Conservation (phyloP, 2,329 filamentous ascomycete genomes). For the Dactylonectria estremocensis region DNA sequence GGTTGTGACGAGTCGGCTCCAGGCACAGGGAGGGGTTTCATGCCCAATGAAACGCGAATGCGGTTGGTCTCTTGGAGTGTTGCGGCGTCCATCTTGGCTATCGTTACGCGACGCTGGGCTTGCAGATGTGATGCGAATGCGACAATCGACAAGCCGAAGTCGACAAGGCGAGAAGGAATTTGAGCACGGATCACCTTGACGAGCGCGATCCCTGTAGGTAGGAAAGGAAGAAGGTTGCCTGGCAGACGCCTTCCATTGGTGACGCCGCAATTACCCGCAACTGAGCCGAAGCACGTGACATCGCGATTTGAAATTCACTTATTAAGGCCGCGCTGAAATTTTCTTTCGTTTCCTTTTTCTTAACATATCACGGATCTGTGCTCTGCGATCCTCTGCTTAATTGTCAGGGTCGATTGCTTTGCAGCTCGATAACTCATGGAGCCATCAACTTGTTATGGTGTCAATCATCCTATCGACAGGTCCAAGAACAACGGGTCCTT, state of each 20-base stretch:
- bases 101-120: constrained; percentile 13
- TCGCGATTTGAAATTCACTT: constrained; percentile 34
- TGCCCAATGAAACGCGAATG: constrained; percentile 88
- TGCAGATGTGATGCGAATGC: constrained; percentile 8
- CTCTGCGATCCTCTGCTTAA: constrained; percentile 79
- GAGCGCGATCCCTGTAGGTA: constrained; percentile 19
- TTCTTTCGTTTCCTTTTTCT: constrained; percentile 55
- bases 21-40: constrained; percentile 90
- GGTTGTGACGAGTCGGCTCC: constrained; percentile 66
- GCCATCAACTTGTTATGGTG: constrained; percentile 82
- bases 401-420: constrained; percentile 81
- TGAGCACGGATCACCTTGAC: constrained; percentile 40
- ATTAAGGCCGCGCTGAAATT: constrained; percentile 52
- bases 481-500: constrained; percentile 83
- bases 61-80: constrained; percentile 96
- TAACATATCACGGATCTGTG: constrained; percentile 83
- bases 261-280: constrained; percentile 23
- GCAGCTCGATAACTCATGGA: constrained; percentile 91
- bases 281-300: constrained; percentile 32
- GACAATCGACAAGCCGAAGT: constrained; percentile 16
- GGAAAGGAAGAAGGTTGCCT: neutral
- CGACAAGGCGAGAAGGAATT: constrained; percentile 24
- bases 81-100: constrained; percentile 71
- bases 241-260: constrained; percentile 14
- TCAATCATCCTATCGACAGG: constrained; percentile 95